Evolutionary conservation across 352 stramenopile genomes (phyloP).

Genomic region (Thraustotheca clavata): DNA sequence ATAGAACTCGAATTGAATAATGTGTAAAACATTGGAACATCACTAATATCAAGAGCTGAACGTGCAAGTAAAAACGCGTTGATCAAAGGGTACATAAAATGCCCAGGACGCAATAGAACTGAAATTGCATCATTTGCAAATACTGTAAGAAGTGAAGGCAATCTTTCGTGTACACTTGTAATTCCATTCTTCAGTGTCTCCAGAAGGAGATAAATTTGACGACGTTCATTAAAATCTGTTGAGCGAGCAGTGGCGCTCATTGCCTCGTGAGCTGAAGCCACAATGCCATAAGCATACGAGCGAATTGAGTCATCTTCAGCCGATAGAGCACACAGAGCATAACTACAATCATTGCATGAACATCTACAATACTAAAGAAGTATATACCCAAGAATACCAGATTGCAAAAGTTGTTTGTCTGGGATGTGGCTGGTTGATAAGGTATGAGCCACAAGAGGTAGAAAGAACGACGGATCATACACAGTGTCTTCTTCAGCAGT

Average conservation of each 20-base stretch:
- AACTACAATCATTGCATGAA: neutral
- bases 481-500: constrained; percentile 21
- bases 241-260: constrained; percentile 40
- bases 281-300: constrained; percentile 58
- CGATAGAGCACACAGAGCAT: constrained; percentile 64
- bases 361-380: neutral
- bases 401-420: constrained; percentile 48
- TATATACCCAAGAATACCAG: constrained; percentile 45
- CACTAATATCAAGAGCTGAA: constrained; percentile 58
- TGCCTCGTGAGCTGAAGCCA: constrained; percentile 64
- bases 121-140: constrained; percentile 74
- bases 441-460: constrained; percentile 69
- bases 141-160: constrained; percentile 71
- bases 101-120: constrained; percentile 52
- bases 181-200: constrained; percentile 67
- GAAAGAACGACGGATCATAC: constrained; percentile 69
- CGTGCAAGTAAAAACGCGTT: constrained; percentile 82
- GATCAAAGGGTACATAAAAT: constrained; percentile 66
- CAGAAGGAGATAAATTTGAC: constrained; percentile 72
- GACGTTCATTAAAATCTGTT: constrained; percentile 56
- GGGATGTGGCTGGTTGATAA: constrained; percentile 60
- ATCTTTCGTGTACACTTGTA: constrained; percentile 34
- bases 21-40: constrained; percentile 86
- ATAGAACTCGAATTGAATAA: constrained; percentile 73
- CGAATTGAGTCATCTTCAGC: constrained; percentile 47